Percentiles rank a stretch among this genome's conserved stretches.
Evolutionary conservation across 345 rosid genomes (phyloP).

Genomic region (Linum tenue): DNA sequence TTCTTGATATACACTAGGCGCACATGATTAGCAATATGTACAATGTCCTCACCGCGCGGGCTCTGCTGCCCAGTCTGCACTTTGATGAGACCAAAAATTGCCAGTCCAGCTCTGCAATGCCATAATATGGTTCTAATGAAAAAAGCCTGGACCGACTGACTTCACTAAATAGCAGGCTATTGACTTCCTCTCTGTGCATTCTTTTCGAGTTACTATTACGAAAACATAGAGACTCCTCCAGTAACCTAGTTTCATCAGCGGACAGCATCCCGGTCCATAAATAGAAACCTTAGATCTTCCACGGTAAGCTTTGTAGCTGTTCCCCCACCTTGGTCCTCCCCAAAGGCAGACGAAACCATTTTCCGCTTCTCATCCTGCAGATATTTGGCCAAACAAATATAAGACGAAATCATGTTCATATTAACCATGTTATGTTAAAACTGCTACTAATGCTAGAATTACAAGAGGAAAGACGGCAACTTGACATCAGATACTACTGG

Average conservation of each 20-base stretch:
- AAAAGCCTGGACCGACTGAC: no score
- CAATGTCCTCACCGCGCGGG: no score
- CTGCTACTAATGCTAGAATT: no score
- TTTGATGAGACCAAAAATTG: no score
- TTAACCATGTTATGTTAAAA: neutral
- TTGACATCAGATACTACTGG: neutral
- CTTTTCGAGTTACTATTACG: no score
- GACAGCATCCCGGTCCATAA: slow-evolving; percentile 25
- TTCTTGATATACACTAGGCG: no score
- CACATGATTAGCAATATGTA: no score
- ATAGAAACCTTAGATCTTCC: slow-evolving; percentile 71
- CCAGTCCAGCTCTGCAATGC: no score
- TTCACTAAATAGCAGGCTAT: no score
- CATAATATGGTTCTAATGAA: no score
- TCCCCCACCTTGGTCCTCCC: slow-evolving; percentile 75
- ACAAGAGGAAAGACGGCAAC: neutral
- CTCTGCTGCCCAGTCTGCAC: no score
- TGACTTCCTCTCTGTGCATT: no score
- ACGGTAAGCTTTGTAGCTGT: slow-evolving; percentile 70
- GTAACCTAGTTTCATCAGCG: neutral
- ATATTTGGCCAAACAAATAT: slow-evolving; percentile 7
- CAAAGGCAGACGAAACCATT: slow-evolving; percentile 98
- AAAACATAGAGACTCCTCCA: neutral
- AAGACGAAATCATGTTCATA: neutral
- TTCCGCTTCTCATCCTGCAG: slow-evolving; percentile 84